A percentile compares a stretch with the other conserved stretches of the same genome.
Evolutionary conservation across 768 basidiomycete genomes (phyloP).

Genomic region (Psilocybe cyanescens): DNA sequence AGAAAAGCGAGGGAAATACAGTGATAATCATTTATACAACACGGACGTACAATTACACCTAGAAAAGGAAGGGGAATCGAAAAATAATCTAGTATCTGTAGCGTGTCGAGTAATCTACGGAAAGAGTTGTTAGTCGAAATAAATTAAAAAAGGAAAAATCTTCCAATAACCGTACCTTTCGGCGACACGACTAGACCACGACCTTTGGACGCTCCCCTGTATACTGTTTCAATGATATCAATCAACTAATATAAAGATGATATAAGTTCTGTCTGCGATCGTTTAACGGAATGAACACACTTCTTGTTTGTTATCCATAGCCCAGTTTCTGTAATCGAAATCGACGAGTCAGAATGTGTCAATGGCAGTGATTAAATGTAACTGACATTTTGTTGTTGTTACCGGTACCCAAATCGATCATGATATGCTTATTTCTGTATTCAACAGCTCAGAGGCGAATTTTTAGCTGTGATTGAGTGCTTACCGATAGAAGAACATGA

Average conservation of each 20-base stretch:
- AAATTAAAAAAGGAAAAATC: not conserved
- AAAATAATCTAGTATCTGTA: conserved; percentile 37
- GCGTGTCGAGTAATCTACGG: conserved; percentile 47
- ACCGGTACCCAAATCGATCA: conserved; percentile 99
- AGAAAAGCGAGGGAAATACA: not conserved
- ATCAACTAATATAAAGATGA: conserved; percentile 65
- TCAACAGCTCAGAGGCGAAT: not conserved
- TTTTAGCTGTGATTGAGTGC: conserved; percentile 26
- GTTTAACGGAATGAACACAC: conserved; percentile 39
- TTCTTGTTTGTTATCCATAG: conserved; percentile 99
- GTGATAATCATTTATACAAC: not conserved
- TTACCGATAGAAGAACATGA: conserved; percentile 98
- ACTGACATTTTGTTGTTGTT: conserved; percentile 99
- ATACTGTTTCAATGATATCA: conserved; percentile 98
- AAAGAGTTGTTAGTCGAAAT: not conserved
- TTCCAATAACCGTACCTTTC: conserved; percentile 59
- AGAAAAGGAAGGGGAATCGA: not conserved
- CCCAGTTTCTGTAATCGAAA: conserved; percentile 79
- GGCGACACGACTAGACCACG: conserved; percentile 97
- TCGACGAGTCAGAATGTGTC: conserved; percentile 10
- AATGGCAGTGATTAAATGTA: not conserved
- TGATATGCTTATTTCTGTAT: conserved; percentile 94
- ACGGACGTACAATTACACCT: not conserved
- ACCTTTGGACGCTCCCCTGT: conserved; percentile 96
- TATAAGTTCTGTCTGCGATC: conserved; percentile 6